Base-by-base conservation (phyloP, 768 basidiomycete genomes). In the Leccinum obscurum region DNA sequence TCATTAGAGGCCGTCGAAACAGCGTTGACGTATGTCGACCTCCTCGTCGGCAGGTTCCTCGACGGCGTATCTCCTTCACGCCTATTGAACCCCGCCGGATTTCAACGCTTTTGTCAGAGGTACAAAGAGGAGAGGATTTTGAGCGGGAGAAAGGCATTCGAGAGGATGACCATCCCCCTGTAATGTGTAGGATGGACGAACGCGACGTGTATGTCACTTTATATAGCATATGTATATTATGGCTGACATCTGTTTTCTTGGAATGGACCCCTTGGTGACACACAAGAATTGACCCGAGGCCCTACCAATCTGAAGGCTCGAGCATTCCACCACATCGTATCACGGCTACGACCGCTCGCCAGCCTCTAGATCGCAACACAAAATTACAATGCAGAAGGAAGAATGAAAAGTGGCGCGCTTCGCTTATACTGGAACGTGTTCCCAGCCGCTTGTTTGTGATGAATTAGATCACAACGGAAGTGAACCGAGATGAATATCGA, bases 11-110 rank as follows among this genome's bases (percentile, higher is more conserved):
- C 66, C 1, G 52, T 69, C 3, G 70, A 71, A 55, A 71, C 70
- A 2, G 64, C 60, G 37, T 68, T 74, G 66, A 74, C 75, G 71
- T 77, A 71, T 30, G 68, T 72, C 34, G 74, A 77, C 62, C 61
- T 68, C 54, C 53, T 75, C 6, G 66, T 76, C 32, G 64, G 64
- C 58, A 58, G 72, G 35, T 75, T 74, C 51, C 71, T 59, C 30
- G 68, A 69, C 8, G 65, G 64, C 20, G 63, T 56, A 4, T 56
- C 61, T 10, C 63, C 70, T 1, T 58, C 63, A 7, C 32, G 51
- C 6, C 44, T 60, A 4, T 53, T 69, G 56, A 66, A 64, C 8
- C 70, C 70, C 2, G 63, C 66, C 6, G 66, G 70, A 17, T 71
- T 71, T 53, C 62, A 64, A 50, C 62, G 60, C 11, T 71, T 71